Evolutionary conservation across 345 rosid genomes (phyloP).

Genomic region (Mallotus nudiflorus): DNA sequence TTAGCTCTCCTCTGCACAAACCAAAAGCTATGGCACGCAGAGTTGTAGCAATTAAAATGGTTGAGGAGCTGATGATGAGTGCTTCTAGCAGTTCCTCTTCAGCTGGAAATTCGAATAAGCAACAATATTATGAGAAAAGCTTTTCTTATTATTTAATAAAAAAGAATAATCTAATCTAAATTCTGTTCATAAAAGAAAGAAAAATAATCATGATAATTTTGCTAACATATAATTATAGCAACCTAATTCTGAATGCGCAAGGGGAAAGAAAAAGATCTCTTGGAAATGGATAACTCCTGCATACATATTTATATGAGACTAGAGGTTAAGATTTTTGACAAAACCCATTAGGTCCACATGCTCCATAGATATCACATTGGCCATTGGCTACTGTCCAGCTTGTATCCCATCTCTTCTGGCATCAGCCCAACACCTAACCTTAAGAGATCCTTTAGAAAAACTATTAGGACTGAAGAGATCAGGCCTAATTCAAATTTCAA

Average conservation of each 20-base stretch:
- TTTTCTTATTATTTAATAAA: background rate
- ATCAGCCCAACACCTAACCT: background rate
- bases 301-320: no score
- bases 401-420: slow-evolving; percentile 3
- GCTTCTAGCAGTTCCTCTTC: background rate
- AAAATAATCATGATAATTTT: background rate
- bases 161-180: no score
- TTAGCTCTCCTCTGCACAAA: background rate
- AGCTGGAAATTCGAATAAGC: no score
- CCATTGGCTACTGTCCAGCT: background rate
- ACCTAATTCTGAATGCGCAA: slow-evolving; percentile 14
- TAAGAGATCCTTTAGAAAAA: background rate
- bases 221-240: background rate
- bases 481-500: slow-evolving; percentile 3
- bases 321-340: slow-evolving; percentile 28
- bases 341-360: slow-evolving; percentile 49
- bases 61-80: background rate
- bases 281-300: background rate
- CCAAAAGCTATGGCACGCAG: background rate
- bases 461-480: slow-evolving; percentile 6
- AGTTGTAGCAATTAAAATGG: background rate
- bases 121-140: background rate
- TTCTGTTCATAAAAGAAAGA: no score
- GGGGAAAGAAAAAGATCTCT: slow-evolving; percentile 19
- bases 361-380: slow-evolving; percentile 46